These are phyloP conservation scores for Suillus ampliporus DNA, from an alignment of 768 basidiomycete genomes.

Conservation along the genomic window DNA sequence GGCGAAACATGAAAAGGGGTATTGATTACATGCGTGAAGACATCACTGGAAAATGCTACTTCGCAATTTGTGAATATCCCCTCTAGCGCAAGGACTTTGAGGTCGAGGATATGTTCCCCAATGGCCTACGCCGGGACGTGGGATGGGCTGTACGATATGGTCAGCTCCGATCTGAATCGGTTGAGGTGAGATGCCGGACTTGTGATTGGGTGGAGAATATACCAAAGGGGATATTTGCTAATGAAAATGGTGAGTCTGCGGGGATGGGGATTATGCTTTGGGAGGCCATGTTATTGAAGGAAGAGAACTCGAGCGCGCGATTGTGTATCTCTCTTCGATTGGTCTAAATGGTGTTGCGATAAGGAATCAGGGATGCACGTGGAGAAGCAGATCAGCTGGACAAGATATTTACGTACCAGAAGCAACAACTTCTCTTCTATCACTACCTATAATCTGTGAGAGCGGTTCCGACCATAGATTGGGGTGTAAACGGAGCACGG, in stretches of 20 bases:
- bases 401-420: background rate
- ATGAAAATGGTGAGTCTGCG: conserved; percentile 9
- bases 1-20: background rate
- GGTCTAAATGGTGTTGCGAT: background rate
- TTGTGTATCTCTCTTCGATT: too few relatives aligned
- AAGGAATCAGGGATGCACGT: background rate
- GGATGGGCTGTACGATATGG: background rate
- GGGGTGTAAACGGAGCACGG: too few relatives aligned
- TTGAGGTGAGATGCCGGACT: background rate
- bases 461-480: too few relatives aligned
- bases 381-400: background rate
- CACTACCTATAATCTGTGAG: too few relatives aligned
- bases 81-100: background rate
- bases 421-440: background rate
- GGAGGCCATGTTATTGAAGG: conserved; percentile 1
- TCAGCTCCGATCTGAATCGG: background rate
- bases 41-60: conserved; percentile 3
- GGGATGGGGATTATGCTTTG: conserved; percentile 4
- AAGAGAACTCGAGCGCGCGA: too few relatives aligned
- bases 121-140: conserved; percentile 10
- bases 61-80: conserved; percentile 4
- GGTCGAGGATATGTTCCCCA: conserved; percentile 10
- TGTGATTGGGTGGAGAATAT: conserved; percentile 9
- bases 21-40: conserved; percentile 1
- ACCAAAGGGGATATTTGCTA: conserved; percentile 12